Evolutionary conservation across 768 basidiomycete species (phyloP), one percentile per base, ranked within the genome.

Genomic region (Phaeotremella skinneri): DNA sequence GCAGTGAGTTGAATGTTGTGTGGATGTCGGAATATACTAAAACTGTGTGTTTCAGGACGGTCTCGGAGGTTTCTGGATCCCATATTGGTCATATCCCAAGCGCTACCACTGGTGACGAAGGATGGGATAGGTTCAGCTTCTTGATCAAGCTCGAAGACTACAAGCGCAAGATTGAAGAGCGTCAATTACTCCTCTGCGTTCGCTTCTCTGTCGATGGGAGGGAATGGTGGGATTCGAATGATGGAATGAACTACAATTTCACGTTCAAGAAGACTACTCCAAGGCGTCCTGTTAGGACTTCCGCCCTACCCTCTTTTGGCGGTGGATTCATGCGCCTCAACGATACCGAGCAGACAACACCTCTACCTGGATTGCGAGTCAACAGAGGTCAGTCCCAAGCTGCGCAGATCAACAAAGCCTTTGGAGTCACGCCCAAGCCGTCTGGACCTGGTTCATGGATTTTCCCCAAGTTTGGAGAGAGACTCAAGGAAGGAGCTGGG

Each of bases 1-100:
- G 94, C 91, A 92, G 79, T 76, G 55, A 72, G 75, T 74, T 45
- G 6, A 21, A 17, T 53, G 26, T 26, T 13, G 30, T 52, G 20
- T 9, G 20, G 21, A 9, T 5, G 6, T 25, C 20, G 45, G 11
- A 45, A 9, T 6, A 42, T 4, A 6, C 9, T 5, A 14, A 25
- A 26, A 54, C 65, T 68, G 55, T 68, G 51, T 27, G 23, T 2
- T 32, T 21, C 49, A 76, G 75, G 56, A 77, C 76, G 48, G 68
- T 70, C 14, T 77, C 76, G 2, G 76, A 77, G 49, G 74, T 75
- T 2, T 61, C 76, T 20, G 73, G 61, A 20, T 55, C 62, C 2
- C 76, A 77, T 55, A 68, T 77, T 42, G 54, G 56, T 4, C 74
- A 77, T 55, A 67, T 77, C 16, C 74, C 76, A 6, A 55, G 64